Evolutionary conservation across 2,329 filamentous ascomycete species (phyloP), one percentile per base, ranked within the genome.

Genomic region (Sporothrix euskadiensis): DNA sequence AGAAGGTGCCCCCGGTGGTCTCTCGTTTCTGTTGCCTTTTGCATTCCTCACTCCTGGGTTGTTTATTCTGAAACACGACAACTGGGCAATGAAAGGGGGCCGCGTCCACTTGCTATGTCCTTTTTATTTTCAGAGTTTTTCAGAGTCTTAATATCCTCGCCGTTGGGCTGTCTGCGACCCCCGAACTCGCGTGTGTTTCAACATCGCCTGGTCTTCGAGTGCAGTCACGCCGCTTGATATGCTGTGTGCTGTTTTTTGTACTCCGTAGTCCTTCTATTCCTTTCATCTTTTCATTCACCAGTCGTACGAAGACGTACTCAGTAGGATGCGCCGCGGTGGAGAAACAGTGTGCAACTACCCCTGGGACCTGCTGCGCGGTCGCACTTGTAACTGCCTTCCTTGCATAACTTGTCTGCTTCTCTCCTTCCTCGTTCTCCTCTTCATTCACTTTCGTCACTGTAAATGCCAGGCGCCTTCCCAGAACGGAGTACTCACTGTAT

Each of bases 161-260:
- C 61, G 61, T 26, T 47, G 61, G 39, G 19, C 30, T 19, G 57
- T 41, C 32, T 59, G 52, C n/a, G 10, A 57, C 69, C 69, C 69
- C 69, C 63, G 69, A 49, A 44, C 30, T 22, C 69, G 54, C n/a
- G 19, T 26, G 54, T 71, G 69, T 71, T 71, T 71, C 69, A 71
- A 49, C 39, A 4, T 35, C 8, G 26, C 47, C 39, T 47, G 39
- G 61, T 66, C 32, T 66, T 66, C 19, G 39, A 8, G 61, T 66
- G 39, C 61, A 47, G 26, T 4, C 8, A n/a, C 61, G 22, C 39
- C 61, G 61, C 39, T 41, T 66, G 61, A 66, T 44, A 65, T 66
- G 61, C 61, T 66, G 19, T 22, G 61, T 47, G 39, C 2, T 30
- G n/a, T 30, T 39, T 41, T 65, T 44, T 26, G 52, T 22, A 44